Conservation (phyloP, 257 asterid genomes). For the Solanum sejunctum region DNA sequence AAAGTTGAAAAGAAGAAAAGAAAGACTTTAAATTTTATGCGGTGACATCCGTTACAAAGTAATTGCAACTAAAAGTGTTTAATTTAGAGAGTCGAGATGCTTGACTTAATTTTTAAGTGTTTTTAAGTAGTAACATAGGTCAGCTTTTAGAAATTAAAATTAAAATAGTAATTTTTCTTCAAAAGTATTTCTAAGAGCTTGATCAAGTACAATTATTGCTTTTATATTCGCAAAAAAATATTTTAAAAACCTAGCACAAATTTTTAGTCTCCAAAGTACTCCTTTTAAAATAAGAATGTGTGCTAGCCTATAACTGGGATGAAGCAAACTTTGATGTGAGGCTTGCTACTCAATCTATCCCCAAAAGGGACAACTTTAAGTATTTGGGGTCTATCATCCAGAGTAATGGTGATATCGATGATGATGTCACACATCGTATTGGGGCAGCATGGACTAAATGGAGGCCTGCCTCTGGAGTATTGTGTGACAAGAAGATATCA, state of each 20-base stretch:
- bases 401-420: too few relatives aligned
- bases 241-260: neutral
- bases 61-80: neutral
- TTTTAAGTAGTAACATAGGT: neutral
- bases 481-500: too few relatives aligned
- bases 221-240: neutral
- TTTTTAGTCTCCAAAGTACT: neutral
- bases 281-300: neutral
- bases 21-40: neutral
- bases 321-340: too few relatives aligned
- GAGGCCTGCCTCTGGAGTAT: too few relatives aligned
- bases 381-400: too few relatives aligned
- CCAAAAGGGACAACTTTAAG: too few relatives aligned
- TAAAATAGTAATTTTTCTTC: neutral
- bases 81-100: neutral
- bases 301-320: neutral
- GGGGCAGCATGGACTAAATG: too few relatives aligned
- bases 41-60: neutral
- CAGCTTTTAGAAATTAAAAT: neutral
- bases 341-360: too few relatives aligned
- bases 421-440: too few relatives aligned
- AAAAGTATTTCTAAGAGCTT: neutral
- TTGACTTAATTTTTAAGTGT: neutral
- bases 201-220: neutral
- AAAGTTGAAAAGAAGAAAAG: neutral